Conservation (phyloP, 768 basidiomycete genomes). For the Russula vinacea region DNA sequence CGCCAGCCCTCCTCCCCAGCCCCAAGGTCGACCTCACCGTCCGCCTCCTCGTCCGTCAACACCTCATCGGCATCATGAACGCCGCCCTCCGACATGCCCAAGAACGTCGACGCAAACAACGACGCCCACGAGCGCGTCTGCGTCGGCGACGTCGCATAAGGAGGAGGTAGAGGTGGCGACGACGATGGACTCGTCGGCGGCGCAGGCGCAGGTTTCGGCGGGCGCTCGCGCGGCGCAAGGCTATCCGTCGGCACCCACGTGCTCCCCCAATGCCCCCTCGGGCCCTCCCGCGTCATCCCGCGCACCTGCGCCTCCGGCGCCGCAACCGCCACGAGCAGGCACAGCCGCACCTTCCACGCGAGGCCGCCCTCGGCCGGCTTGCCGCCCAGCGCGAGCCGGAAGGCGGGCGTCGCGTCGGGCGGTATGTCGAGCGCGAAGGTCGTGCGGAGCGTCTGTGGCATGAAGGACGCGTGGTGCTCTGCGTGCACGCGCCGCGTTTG, state of each 20-base stretch:
- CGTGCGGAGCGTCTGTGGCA: conserved; percentile 67
- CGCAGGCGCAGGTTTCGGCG: conserved; percentile 26
- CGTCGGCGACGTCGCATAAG: not conserved
- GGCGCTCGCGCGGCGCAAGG: conserved; percentile 62
- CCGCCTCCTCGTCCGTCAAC: conserved; percentile 33
- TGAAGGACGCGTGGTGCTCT: conserved; percentile 78
- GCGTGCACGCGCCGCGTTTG: conserved; percentile 75
- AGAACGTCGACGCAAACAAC: conserved; percentile 42
- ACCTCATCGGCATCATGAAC: conserved; percentile 60
- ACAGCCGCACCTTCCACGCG: conserved; percentile 85
- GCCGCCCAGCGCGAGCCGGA: conserved; percentile 58
- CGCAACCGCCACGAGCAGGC: conserved; percentile 78
- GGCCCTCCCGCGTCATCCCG: conserved; percentile 54
- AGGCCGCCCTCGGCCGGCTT: conserved; percentile 58
- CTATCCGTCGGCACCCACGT: conserved; percentile 56
- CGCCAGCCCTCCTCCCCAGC: conserved; percentile 50
- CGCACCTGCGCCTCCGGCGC: conserved; percentile 47
- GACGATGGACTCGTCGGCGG: not conserved
- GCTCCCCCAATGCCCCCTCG: conserved; percentile 67
- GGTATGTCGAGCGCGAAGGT: conserved; percentile 92
- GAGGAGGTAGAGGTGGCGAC: not conserved
- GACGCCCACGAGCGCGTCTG: conserved; percentile 41
- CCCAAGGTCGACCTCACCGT: conserved; percentile 34
- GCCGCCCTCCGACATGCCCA: conserved; percentile 45
- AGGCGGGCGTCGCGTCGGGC: conserved; percentile 84